These are phyloP conservation scores for Aeschynomene evenia DNA, from an alignment of 306 rosid genomes.

Conservation along the genomic window DNA sequence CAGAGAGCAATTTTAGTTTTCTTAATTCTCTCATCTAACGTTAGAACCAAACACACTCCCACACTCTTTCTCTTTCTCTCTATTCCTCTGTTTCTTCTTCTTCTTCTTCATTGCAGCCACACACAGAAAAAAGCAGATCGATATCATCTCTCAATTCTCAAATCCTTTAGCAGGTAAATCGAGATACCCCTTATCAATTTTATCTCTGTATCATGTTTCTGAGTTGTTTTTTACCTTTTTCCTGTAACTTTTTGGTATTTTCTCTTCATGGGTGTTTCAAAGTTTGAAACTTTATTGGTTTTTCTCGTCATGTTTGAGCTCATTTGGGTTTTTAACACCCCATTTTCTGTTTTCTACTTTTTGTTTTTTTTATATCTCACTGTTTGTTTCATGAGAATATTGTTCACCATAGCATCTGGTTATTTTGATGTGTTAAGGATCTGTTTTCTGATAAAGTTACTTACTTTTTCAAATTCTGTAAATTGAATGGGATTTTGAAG, in stretches of 20 bases:
- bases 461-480: neutral
- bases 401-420: neutral
- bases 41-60: neutral
- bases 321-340: neutral
- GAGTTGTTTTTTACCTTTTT: neutral
- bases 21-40: conserved; percentile 1
- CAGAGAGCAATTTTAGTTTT: neutral
- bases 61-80: neutral
- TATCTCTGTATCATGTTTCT: neutral
- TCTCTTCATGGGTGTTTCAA: neutral
- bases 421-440: neutral
- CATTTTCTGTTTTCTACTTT: neutral
- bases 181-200: neutral
- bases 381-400: neutral
- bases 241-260: neutral
- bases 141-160: neutral
- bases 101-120: neutral
- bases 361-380: no score
- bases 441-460: neutral
- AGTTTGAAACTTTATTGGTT: conserved; percentile 6
- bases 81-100: neutral
- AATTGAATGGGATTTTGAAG: neutral
- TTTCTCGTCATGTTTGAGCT: neutral
- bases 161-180: conserved; percentile 10
- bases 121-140: neutral